Base-by-base conservation (phyloP, 345 rosid species). In the Citrus inodora region DNA sequence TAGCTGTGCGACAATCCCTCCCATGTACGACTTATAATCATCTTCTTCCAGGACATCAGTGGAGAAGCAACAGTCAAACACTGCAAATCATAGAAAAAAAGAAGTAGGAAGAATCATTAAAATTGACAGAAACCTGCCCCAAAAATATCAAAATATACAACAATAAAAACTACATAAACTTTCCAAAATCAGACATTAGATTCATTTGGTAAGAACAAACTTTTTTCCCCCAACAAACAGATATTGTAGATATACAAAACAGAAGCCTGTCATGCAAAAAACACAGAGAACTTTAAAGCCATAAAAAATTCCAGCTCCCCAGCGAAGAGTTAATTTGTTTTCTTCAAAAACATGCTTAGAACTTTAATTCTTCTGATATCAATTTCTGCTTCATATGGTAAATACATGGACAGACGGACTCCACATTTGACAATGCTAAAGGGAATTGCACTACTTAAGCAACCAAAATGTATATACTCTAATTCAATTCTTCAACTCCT, bases 1-100 rank as follows among this genome's bases (percentile, higher is more conserved):
- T 4, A 96, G 91, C 88, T 94, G 99, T 1, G 95, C 93, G 53
- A 94, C 98, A 79, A 94, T 96, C 84, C 98, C 92, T 46, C 92
- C 97, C 88, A 96, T 80, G 91, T 96, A 96, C 60, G 89, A 85
- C 80, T 90, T 96, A 88, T 90, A 94, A 85, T 94, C 98, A 84
- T 94, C 97, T 86, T 94, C 98, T 80, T 86, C 98, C 92, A 94
- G 80, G 59, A 91, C 93, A 66, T 94, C 95, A n/a, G 91, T 88
- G 40, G 98, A 92, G 92, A 96, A 94, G 91, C 99, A 96, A 87
- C 98, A 91, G 87, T 96, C 98, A 85, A 96, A 96, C 63, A 96
- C 99, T 96, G 89, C 90, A 88, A 79, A 55, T 46, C 21, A 72
- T 32, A 76, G 56, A 25, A 75, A 64, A 60, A 1, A 62, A 69